phyloP scores from a whole-genome alignment of 2,329 filamentous ascomycete species.

The Fusarium dlaminii region DNA sequence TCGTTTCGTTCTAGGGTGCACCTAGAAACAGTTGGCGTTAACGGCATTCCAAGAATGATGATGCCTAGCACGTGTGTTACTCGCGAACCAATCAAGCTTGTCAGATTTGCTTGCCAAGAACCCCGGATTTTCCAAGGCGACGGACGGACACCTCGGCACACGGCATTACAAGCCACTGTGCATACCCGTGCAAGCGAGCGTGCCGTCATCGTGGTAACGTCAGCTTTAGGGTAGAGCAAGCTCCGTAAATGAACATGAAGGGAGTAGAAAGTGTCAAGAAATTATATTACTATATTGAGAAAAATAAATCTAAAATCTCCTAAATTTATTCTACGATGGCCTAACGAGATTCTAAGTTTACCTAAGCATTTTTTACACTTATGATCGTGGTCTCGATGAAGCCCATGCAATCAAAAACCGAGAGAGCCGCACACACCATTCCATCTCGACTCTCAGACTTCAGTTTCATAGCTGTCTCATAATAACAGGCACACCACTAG shows the following conservation, averaged over 20 bases:
- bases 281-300: no score
- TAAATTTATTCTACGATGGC: no score
- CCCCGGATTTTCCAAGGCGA: conserved; percentile 21
- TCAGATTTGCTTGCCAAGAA: conserved; percentile 15
- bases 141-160: conserved; percentile 8
- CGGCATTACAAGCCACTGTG: background rate
- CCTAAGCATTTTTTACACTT: background rate
- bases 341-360: background rate
- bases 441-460: background rate
- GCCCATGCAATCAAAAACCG: background rate
- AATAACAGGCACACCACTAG: background rate
- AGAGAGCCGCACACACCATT: background rate
- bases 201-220: background rate
- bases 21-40: background rate
- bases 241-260: background rate
- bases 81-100: conserved; percentile 11
- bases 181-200: conserved; percentile 7
- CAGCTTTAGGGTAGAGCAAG: background rate
- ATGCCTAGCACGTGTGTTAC: conserved; percentile 1
- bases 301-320: background rate
- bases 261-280: background rate
- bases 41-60: conserved; percentile 20
- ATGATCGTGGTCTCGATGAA: background rate
- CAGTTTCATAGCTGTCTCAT: background rate
- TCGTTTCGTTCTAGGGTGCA: background rate